Base-by-base conservation (phyloP, 768 basidiomycete species). In the Xerocomellus amylosporus region DNA sequence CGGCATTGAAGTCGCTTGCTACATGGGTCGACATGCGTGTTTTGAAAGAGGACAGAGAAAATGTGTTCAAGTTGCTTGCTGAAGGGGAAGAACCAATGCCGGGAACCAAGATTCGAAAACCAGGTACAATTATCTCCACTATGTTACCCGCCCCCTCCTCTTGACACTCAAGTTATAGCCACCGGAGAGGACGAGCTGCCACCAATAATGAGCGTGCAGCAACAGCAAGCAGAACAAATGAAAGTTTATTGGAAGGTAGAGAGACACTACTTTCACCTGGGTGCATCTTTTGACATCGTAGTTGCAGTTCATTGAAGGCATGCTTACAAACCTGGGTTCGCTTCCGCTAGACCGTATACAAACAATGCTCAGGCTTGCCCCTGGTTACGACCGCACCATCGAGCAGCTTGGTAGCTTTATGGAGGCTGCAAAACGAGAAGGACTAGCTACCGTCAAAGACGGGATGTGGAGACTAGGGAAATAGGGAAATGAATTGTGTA, bases 11-110 rank as follows among this genome's bases (percentile, higher is more conserved):
- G 62, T 91, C 89, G 3, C 73, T 97, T 33, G 73, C 81, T 40
- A 92, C 87, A 20, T 98, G 95, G 95, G 79, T 85, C 38, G 87
- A 91, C 58, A 75, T 86, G 43, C 92, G 88, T 4, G 86, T 97
- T 9, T 63, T 98, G 51, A 88, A 85, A 66, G 87, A 88, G 64
- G 81, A 83, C 30, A 69, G 56, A 5, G 81, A 83, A 50, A 77
- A 83, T 47, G 70, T 74, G 14, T 93, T 88, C 70, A 72, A 76
- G 41, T 66, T 93, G 5, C 75, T 93, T 8, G 88, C 90, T 61
- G 70, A 79, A 13, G 77, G 77, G 2, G 83, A 86, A 52, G 81
- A 79, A 50, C 65, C 66, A n/a, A 66, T 65, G 0, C 59, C 70
- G 0, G 70, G 65, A 36, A 37, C 60, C 1, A 68, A 56, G 47